A percentile compares a stretch with the other conserved stretches of the same genome.
phyloP scores from a whole-genome alignment of 306 rosid genomes.

The Parietaria judaica region DNA sequence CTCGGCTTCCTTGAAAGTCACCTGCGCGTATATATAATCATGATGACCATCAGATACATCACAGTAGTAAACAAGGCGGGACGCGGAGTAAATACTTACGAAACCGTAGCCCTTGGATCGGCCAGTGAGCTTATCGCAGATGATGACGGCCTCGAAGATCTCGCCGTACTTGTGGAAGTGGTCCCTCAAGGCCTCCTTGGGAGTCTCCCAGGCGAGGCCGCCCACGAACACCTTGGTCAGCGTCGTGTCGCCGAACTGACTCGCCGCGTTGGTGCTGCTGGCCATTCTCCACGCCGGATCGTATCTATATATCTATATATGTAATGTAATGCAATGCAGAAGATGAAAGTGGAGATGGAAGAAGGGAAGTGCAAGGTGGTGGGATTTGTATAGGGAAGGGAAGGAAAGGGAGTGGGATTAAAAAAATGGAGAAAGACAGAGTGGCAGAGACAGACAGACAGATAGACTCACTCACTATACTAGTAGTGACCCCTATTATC shows the following conservation, averaged over 20 bases:
- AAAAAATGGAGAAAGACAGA: not conserved
- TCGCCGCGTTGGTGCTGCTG: slow-evolving; percentile 28
- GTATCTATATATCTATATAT: not conserved
- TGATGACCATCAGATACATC: too few species aligned
- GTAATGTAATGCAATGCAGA: not conserved
- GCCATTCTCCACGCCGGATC: slow-evolving; percentile 4
- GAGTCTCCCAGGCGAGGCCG: slow-evolving; percentile 88
- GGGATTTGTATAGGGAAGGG: slow-evolving; percentile 6
- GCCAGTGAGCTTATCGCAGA: slow-evolving; percentile 71
- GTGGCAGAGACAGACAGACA: slow-evolving; percentile 50
- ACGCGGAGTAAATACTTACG: slow-evolving; percentile 26
- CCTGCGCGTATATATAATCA: slow-evolving; percentile 23
- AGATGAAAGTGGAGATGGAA: slow-evolving; percentile 1
- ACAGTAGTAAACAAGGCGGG: not conserved
- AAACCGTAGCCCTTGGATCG: slow-evolving; percentile 97
- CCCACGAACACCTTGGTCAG: slow-evolving; percentile 82
- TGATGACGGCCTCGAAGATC: slow-evolving; percentile 84
- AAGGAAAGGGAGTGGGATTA: slow-evolving; percentile 7
- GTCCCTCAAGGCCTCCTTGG: slow-evolving; percentile 53
- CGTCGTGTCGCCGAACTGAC: slow-evolving; percentile 66
- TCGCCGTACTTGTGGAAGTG: slow-evolving; percentile 71
- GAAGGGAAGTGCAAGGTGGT: slow-evolving; percentile 11
- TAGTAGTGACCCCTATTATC: slow-evolving; percentile 22
- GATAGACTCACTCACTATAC: slow-evolving; percentile 8
- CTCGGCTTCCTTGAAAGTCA: slow-evolving; percentile 70